Base-by-base conservation (phyloP, 129 eudicot genomes). In the Flaveria trinervia region DNA sequence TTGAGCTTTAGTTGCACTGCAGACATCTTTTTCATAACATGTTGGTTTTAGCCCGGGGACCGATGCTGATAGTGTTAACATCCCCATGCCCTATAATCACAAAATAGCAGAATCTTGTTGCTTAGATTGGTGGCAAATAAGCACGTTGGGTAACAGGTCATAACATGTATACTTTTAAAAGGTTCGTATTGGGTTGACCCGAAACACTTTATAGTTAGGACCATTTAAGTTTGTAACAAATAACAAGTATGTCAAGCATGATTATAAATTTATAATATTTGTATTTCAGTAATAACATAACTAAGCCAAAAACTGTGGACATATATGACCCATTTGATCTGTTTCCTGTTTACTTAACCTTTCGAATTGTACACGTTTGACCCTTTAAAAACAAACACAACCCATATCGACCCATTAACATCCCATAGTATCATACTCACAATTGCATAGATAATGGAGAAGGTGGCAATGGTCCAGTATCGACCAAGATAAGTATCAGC, bases 401-500 rank as follows among this genome's bases (percentile, higher is more conserved):
- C 68, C 22, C 45, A 62, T 14, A 62, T 30, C 3, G 22, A 62
- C 45, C 44, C 11, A 28, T 62, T 65, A 23, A 43, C 39, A 43
- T 45, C 1, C 26, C 13, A 45, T 36, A 36, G 41, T 45, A 11
- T 70, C n/a, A 70, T 10, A 77, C 84, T 75, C 69, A 89, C 92
- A 52, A 82, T 11, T 18, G 84, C 89, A 76, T 90, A 89, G 73
- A 92, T 84, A 71, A 83, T 84, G 0, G 89, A 86, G 89, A 89
- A 92, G 68, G 82, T 70, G 65, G 92, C 86, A 65, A 87, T 89
- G 3, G 90, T 87, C 90, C 89, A 85, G 56, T 85, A 92, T 84
- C 97, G 79, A 68, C 96, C 96, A 1, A 87, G 69, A 73, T 85
- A 92, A 51, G 96, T 81, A 84, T 92, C 97, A 14, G 97, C 93